Evolutionary conservation across 2,329 filamentous ascomycete species (phyloP).

Genomic region (Clonostachys rhizophaga): DNA sequence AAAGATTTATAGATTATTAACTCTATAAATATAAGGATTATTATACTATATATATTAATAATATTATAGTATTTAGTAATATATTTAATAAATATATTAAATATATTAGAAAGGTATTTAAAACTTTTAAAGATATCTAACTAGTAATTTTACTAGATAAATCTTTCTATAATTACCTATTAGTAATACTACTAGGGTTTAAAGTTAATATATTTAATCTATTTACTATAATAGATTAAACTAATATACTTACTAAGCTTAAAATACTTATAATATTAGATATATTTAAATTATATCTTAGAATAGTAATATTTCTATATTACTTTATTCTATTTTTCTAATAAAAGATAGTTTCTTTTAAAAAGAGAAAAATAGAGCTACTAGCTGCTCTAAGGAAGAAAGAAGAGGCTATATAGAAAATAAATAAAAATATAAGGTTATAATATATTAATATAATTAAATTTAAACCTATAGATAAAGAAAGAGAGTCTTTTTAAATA

Average conservation of each 20-base stretch:
- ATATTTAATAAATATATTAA: too few relatives aligned
- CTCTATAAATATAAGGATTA: too few relatives aligned
- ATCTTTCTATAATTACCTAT: neutral
- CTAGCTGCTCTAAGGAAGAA: neutral
- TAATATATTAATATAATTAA: neutral
- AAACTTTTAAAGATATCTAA: neutral
- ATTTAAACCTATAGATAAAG: neutral
- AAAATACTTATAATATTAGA: neutral
- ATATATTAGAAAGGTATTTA: neutral
- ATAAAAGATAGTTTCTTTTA: neutral
- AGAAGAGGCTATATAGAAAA: neutral
- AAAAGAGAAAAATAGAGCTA: neutral
- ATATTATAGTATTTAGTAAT: too few relatives aligned
- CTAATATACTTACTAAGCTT: neutral
- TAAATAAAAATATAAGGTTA: neutral
- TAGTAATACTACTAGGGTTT: neutral
- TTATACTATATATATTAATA: too few relatives aligned
- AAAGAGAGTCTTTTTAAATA: neutral
- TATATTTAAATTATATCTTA: neutral
- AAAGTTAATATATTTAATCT: neutral
- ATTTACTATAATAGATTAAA: neutral
- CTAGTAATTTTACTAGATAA: neutral
- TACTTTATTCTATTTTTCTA: neutral
- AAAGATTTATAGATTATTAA: too few relatives aligned
- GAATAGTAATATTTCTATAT: neutral